Evolutionary conservation across 345 rosid species (phyloP).

Genomic region (Salix udensis): DNA sequence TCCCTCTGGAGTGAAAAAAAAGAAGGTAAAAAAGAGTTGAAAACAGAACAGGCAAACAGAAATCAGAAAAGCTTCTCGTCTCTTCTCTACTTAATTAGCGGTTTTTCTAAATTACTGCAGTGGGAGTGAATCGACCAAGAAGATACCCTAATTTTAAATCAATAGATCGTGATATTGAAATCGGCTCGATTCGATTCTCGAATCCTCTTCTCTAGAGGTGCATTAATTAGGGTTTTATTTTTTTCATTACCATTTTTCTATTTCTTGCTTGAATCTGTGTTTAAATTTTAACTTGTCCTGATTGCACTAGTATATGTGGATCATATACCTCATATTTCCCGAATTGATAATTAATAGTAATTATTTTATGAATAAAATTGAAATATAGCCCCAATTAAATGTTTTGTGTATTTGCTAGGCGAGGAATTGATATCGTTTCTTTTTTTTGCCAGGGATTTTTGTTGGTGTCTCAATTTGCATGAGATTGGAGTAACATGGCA

Average conservation of each 20-base stretch:
- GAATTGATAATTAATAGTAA: too few species aligned
- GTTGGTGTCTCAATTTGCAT: constrained; percentile 10
- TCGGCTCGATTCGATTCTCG: background rate
- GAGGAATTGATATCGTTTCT: background rate
- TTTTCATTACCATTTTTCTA: background rate
- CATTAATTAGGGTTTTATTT: background rate
- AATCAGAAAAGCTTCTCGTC: background rate
- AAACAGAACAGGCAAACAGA: background rate
- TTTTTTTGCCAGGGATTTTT: background rate
- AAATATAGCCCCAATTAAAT: background rate
- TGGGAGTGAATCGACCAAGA: background rate
- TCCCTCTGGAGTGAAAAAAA: too few species aligned
- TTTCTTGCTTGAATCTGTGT: too few species aligned
- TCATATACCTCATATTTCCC: too few species aligned
- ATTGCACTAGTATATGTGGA: too few species aligned
- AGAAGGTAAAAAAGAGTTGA: background rate
- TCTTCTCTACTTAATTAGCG: background rate
- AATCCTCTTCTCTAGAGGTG: background rate
- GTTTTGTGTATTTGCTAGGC: background rate
- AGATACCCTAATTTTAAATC: background rate
- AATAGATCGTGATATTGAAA: background rate
- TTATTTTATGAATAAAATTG: too few species aligned
- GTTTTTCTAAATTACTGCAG: background rate
- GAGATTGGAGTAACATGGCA: constrained; percentile 62
- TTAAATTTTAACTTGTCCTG: too few species aligned